Conservation (phyloP, 176 grass and related monocot genomes). For the Oropetium thomaeum region DNA sequence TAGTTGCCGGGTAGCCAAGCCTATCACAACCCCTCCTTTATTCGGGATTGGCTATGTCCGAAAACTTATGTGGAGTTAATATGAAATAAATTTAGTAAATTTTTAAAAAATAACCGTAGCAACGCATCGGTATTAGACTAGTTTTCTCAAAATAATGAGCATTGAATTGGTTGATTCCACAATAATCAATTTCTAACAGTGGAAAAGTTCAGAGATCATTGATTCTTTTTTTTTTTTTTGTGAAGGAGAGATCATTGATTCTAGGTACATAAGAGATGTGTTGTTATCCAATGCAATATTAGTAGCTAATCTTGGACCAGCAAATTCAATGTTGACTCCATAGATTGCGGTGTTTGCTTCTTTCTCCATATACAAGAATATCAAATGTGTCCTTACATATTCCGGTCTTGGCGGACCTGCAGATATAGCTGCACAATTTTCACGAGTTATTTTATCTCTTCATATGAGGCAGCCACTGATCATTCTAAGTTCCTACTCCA, state of each 20-base stretch:
- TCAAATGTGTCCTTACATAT: not conserved
- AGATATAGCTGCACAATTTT: not conserved
- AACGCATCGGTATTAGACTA: too few species aligned
- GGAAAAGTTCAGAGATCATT: not conserved
- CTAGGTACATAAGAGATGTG: not conserved
- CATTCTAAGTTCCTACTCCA: not conserved
- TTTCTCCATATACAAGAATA: not conserved
- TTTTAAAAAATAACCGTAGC: too few species aligned
- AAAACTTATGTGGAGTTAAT: too few species aligned
- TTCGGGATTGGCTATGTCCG: too few species aligned
- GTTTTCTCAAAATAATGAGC: not conserved
- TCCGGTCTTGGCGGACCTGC: conserved; percentile 1
- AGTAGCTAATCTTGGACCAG: conserved; percentile 5
- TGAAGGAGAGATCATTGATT: not conserved
- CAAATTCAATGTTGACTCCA: conserved; percentile 14
- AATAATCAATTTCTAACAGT: not conserved
- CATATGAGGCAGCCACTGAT: not conserved
- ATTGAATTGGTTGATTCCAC: not conserved
- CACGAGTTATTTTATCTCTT: conserved; percentile 14
- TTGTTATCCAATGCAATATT: not conserved
- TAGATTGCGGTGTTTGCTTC: not conserved
- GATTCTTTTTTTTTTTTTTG: too few species aligned
- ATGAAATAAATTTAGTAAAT: too few species aligned
- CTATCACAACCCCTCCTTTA: too few species aligned
- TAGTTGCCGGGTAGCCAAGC: too few species aligned